A percentile compares a stretch with the other conserved stretches of the same genome.
Evolutionary conservation across 108 stramenopile species (phyloP).

Genomic region (Stephanodiscus minutulus): DNA sequence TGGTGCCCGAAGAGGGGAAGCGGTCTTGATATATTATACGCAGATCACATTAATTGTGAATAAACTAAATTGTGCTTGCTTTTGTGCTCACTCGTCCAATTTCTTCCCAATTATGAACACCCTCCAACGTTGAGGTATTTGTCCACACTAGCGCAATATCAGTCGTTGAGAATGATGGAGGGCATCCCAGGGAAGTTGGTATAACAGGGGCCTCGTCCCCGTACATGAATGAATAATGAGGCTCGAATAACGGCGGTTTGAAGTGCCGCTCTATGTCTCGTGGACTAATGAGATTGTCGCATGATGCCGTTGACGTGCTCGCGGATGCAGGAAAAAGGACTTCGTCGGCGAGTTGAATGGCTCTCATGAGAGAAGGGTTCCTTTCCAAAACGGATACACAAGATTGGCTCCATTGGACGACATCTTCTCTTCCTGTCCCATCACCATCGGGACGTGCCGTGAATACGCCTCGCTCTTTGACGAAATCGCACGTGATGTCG

Average conservation of each 20-base stretch:
- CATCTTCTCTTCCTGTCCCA: slow-evolving; percentile 5
- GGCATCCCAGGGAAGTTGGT: slow-evolving; percentile 18
- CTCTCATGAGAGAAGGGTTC: slow-evolving; percentile 4
- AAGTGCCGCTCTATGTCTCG: slow-evolving; percentile 18
- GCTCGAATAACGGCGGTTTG: slow-evolving; percentile 22
- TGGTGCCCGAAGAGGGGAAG: too few species aligned
- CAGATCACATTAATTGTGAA: background rate
- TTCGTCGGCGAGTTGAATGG: slow-evolving; percentile 27
- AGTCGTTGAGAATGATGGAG: slow-evolving; percentile 29
- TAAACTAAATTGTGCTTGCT: background rate
- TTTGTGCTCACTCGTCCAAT: slow-evolving; percentile 23
- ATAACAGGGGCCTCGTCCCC: slow-evolving; percentile 16
- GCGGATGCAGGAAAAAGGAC: slow-evolving; percentile 6
- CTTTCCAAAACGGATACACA: slow-evolving; percentile 24
- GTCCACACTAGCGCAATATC: slow-evolving; percentile 41
- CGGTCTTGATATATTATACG: too few species aligned
- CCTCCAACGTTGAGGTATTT: slow-evolving; percentile 22
- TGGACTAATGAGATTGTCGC: background rate
- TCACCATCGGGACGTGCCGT: slow-evolving; percentile 6
- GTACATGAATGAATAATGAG: slow-evolving; percentile 42
- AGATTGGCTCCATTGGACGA: slow-evolving; percentile 41
- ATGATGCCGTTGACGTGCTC: background rate
- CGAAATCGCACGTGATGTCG: slow-evolving; percentile 15
- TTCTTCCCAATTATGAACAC: slow-evolving; percentile 31
- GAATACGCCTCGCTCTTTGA: slow-evolving; percentile 34